These are phyloP conservation scores for Suillus discolor DNA, from an alignment of 768 basidiomycete species.

Conservation along the genomic window DNA sequence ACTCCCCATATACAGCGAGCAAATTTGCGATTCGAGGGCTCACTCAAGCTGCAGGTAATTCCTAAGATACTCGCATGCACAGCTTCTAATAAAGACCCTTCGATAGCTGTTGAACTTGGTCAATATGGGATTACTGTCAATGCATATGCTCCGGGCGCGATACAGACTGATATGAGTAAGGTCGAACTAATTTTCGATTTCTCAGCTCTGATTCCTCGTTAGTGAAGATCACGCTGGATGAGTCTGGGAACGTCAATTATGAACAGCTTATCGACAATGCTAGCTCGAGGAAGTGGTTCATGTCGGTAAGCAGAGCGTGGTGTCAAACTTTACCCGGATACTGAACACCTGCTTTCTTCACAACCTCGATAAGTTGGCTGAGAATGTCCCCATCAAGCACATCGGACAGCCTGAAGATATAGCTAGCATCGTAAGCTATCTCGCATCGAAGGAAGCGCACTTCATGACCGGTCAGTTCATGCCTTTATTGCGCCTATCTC, in stretches of 20 bases:
- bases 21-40: constrained; percentile 46
- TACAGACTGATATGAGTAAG: constrained; percentile 35
- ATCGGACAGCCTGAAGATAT: constrained; percentile 32
- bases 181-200: not conserved
- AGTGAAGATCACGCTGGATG: constrained; percentile 13
- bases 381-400: constrained; percentile 17
- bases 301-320: constrained; percentile 19
- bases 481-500: not conserved
- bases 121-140: constrained; percentile 41
- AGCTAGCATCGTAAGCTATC: constrained; percentile 36
- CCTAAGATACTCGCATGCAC: not conserved
- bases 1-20: constrained; percentile 35
- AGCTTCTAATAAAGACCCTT: not conserved
- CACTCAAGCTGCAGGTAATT: constrained; percentile 41
- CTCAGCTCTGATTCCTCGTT: constrained; percentile 7
- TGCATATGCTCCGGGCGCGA: constrained; percentile 40
- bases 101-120: constrained; percentile 32
- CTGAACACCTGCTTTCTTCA: constrained; percentile 6
- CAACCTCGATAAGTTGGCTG: constrained; percentile 10
- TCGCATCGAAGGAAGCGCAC: constrained; percentile 36
- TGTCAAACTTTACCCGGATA: constrained; percentile 3
- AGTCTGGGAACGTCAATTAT: constrained; percentile 12
- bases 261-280: not conserved
- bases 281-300: constrained; percentile 22
- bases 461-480: constrained; percentile 35